Conservation (phyloP, 768 basidiomycete genomes). For the Hericium rajendrae region DNA sequence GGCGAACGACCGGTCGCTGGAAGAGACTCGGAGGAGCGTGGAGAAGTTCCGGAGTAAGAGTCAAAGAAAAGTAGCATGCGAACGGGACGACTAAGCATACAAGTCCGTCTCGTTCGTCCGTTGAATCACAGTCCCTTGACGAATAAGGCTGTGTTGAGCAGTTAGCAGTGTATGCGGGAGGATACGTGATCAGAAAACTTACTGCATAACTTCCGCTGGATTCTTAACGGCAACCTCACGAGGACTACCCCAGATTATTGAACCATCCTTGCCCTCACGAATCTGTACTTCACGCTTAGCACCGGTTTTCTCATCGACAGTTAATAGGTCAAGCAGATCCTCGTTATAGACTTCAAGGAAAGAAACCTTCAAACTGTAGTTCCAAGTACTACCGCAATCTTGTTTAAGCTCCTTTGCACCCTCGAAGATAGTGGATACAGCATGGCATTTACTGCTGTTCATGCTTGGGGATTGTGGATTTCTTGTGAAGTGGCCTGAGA, state of each 20-base stretch:
- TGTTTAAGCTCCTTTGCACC: constrained; percentile 68
- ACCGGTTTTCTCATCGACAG: constrained; percentile 58
- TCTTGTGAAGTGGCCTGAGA: constrained; percentile 57
- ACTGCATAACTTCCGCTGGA: constrained; percentile 87
- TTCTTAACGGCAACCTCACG: constrained; percentile 82
- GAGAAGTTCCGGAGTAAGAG: constrained; percentile 66
- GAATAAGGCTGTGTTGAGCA: constrained; percentile 55
- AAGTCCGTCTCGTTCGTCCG: constrained; percentile 97
- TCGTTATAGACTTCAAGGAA: constrained; percentile 99
- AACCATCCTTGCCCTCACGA: constrained; percentile 92
- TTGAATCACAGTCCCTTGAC: constrained; percentile 81
- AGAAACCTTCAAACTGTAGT: constrained; percentile 72
- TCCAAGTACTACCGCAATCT: constrained; percentile 68
- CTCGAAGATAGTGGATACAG: constrained; percentile 82
- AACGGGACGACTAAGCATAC: constrained; percentile 97
- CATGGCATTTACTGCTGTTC: no score
- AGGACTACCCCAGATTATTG: constrained; percentile 95
- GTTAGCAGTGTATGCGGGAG: constrained; percentile 8
- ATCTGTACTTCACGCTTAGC: constrained; percentile 81
- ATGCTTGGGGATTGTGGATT: no score
- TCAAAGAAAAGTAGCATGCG: constrained; percentile 97
- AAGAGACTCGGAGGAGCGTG: constrained; percentile 69
- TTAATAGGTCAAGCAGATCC: constrained; percentile 92
- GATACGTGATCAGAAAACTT: constrained; percentile 25
- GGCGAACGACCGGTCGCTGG: constrained; percentile 66